Conservation (phyloP, 2,329 filamentous ascomycete genomes). For the Exophiala sp. region DNA sequence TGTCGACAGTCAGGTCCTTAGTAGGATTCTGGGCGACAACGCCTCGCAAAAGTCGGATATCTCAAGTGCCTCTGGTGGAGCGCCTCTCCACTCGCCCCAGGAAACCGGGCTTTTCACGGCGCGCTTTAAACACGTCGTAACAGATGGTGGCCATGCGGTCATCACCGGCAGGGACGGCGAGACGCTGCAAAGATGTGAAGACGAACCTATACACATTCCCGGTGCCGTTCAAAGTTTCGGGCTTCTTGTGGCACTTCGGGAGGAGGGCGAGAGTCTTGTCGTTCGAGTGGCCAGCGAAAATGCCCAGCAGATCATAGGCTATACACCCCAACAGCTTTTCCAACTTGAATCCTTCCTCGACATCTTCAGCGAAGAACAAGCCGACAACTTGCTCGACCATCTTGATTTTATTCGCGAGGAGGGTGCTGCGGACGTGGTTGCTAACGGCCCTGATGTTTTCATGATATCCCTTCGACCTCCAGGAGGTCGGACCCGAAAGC, state of each 20-base stretch:
- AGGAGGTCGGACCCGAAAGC: constrained; percentile 53
- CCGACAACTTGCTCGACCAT: constrained; percentile 77
- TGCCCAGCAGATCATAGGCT: constrained; percentile 66
- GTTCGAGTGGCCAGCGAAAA: constrained; percentile 79
- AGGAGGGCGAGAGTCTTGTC: constrained; percentile 63
- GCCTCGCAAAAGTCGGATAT: constrained; percentile 16
- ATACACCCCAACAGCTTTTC: constrained; percentile 70
- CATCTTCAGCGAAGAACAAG: constrained; percentile 74
- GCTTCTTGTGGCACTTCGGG: constrained; percentile 65
- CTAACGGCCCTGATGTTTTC: constrained; percentile 81
- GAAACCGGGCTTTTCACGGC: constrained; percentile 53
- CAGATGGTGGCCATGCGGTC: constrained; percentile 71
- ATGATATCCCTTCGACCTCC: constrained; percentile 64
- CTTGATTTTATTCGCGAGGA: constrained; percentile 84
- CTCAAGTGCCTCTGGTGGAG: constrained; percentile 20
- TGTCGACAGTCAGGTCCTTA: constrained; percentile 6
- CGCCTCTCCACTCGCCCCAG: constrained; percentile 4
- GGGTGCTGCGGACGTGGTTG: constrained; percentile 60
- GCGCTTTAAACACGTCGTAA: constrained; percentile 72
- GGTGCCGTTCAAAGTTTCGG: constrained; percentile 78
- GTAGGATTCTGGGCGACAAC: constrained; percentile 12
- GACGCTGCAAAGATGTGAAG: constrained; percentile 72
- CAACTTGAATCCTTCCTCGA: constrained; percentile 69
- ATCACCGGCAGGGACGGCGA: constrained; percentile 71
- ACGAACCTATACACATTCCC: constrained; percentile 84